These are phyloP conservation scores for Aspergillus ellipticus DNA, from an alignment of 495 filamentous ascomycete species.

Conservation along the genomic window DNA sequence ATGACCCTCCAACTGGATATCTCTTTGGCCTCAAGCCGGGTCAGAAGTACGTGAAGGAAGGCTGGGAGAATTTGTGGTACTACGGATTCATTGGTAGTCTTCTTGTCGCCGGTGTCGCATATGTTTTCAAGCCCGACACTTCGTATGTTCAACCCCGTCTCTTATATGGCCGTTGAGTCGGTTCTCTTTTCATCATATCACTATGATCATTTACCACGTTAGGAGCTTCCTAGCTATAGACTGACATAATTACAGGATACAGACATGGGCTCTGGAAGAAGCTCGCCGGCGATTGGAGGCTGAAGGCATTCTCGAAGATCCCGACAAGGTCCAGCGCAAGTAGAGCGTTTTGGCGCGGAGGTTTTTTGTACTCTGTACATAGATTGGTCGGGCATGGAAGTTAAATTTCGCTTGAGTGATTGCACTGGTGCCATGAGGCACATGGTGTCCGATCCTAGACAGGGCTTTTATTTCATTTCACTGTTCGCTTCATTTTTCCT, in stretches of 20 bases:
- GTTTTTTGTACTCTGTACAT: constrained; percentile 47
- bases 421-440: constrained; percentile 32
- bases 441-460: constrained; percentile 39
- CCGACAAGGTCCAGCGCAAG: constrained; percentile 46
- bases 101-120: constrained; percentile 68
- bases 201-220: not conserved
- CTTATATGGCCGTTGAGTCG: constrained; percentile 7
- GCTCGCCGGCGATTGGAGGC: constrained; percentile 87
- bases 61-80: constrained; percentile 86
- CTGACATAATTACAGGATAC: constrained; percentile 66
- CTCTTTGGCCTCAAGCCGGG: constrained; percentile 88
- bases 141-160: constrained; percentile 62
- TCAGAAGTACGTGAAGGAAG: constrained; percentile 92
- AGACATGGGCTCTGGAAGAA: constrained; percentile 98
- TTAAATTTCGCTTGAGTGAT: constrained; percentile 30
- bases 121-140: constrained; percentile 97
- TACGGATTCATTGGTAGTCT: constrained; percentile 90
- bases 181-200: not conserved
- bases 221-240: not conserved
- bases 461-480: constrained; percentile 35
- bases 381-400: constrained; percentile 37
- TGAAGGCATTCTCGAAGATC: constrained; percentile 88
- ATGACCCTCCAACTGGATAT: constrained; percentile 88
- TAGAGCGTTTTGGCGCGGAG: constrained; percentile 20
- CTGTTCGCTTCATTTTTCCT: constrained; percentile 23